phyloP scores from a whole-genome alignment of 352 stramenopile genomes.

The Hyaloperonospora arabidopsidis region DNA sequence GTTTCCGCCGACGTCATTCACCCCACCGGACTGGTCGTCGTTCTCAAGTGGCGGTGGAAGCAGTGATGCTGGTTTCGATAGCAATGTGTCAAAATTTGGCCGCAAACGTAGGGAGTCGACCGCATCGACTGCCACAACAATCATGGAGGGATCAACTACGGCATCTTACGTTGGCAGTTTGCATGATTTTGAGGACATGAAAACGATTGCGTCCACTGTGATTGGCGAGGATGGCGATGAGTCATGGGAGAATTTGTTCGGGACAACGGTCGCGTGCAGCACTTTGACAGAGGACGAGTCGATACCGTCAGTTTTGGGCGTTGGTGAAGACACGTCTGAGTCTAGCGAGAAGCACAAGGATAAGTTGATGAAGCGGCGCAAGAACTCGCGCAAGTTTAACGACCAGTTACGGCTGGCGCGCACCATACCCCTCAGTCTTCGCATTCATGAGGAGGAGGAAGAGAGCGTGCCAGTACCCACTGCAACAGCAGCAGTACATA shows the following conservation, averaged over 20 bases:
- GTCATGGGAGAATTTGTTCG: conserved; percentile 69
- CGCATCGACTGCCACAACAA: conserved; percentile 30
- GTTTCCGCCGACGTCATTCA: conserved; percentile 42
- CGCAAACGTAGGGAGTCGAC: conserved; percentile 28
- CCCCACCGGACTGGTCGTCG: conserved; percentile 53
- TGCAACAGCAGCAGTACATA: conserved; percentile 6
- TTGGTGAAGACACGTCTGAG: conserved; percentile 27
- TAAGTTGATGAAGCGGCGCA: conserved; percentile 44
- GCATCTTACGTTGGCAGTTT: conserved; percentile 31
- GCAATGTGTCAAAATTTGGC: conserved; percentile 29
- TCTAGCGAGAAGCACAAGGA: conserved; percentile 32
- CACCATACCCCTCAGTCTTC: conserved; percentile 42
- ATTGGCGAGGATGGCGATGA: conserved; percentile 36
- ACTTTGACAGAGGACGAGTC: conserved; percentile 14
- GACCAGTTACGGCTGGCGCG: conserved; percentile 55
- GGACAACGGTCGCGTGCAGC: conserved; percentile 16
- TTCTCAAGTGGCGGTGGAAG: conserved; percentile 24
- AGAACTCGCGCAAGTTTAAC: conserved; percentile 64
- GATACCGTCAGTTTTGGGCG: conserved; percentile 22
- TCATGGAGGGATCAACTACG: conserved; percentile 38
- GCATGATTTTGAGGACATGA: conserved; percentile 59
- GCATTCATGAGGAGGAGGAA: conserved; percentile 45
- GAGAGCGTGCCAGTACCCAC: conserved; percentile 5
- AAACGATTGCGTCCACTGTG: conserved; percentile 45
- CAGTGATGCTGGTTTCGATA: conserved; percentile 13